Percentiles rank a stretch among this genome's conserved stretches.
These are phyloP conservation scores for Lachancea sp. DNA, from an alignment of 805 yeast genomes.

Conservation along the genomic window DNA sequence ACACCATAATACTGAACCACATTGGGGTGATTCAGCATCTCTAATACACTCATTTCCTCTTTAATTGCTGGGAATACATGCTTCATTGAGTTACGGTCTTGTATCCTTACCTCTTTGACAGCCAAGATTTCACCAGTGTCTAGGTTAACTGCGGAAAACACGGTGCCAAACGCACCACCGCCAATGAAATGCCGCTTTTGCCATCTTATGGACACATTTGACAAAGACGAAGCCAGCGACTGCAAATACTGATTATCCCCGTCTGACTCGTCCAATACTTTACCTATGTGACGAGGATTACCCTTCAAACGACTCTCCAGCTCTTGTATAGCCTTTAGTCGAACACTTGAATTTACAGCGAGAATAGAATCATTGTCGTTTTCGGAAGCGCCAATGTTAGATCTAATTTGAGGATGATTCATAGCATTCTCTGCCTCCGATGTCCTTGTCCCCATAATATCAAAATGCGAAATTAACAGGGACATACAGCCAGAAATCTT, in stretches of 20 bases:
- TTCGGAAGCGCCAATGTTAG: slow-evolving; percentile 32
- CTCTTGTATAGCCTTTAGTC: slow-evolving; percentile 55
- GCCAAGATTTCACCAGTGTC: slow-evolving; percentile 97
- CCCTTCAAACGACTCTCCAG: slow-evolving; percentile 49
- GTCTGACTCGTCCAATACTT: slow-evolving; percentile 82
- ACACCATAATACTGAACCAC: slow-evolving; percentile 96
- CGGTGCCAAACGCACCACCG: slow-evolving; percentile 93
- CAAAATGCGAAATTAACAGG: slow-evolving; percentile 87
- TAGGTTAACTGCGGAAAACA: slow-evolving; percentile 82
- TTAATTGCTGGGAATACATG: slow-evolving; percentile 82
- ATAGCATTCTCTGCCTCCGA: slow-evolving; percentile 46
- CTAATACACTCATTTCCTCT: slow-evolving; percentile 94
- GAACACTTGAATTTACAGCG: slow-evolving; percentile 56
- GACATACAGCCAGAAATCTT: slow-evolving; percentile 95
- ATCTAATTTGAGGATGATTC: slow-evolving; percentile 28
- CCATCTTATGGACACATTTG: slow-evolving; percentile 92
- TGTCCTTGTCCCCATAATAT: slow-evolving; percentile 96
- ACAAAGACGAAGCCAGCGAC: slow-evolving; percentile 79
- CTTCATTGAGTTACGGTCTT: slow-evolving; percentile 77
- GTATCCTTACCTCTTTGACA: slow-evolving; percentile 89
- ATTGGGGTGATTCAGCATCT: slow-evolving; percentile 92
- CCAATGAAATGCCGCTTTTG: slow-evolving; percentile 92
- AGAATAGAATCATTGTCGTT: slow-evolving; percentile 51
- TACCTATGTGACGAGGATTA: slow-evolving; percentile 59
- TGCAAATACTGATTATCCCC: slow-evolving; percentile 83